Percentiles rank a stretch among this genome's conserved stretches.
These are phyloP conservation scores for Geotrichum ghanense DNA, from an alignment of 805 yeast genomes.

Conservation along the genomic window DNA sequence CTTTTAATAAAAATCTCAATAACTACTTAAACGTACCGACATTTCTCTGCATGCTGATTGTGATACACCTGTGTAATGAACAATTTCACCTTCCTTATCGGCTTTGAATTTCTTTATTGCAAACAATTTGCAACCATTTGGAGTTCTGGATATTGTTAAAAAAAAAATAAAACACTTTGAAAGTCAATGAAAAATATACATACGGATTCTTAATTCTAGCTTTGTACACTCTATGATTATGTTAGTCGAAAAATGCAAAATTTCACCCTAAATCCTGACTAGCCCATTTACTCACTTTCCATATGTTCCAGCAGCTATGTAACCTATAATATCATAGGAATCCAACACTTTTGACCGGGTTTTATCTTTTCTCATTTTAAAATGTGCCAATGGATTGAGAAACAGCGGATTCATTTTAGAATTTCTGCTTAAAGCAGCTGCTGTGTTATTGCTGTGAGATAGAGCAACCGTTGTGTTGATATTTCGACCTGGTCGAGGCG, in stretches of 20 bases:
- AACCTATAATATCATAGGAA: constrained; percentile 80
- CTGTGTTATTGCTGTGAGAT: constrained; percentile 22
- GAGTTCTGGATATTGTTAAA: constrained; percentile 10
- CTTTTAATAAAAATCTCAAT: neutral
- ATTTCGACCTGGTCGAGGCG: neutral
- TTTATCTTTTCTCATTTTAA: constrained; percentile 52
- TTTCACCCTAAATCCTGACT: neutral
- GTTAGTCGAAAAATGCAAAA: neutral
- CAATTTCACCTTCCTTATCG: constrained; percentile 80
- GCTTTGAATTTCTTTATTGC: constrained; percentile 95
- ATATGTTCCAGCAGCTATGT: constrained; percentile 97
- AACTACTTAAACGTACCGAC: constrained; percentile 32
- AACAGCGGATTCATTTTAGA: constrained; percentile 13
- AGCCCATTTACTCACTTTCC: constrained; percentile 33
- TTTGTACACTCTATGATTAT: constrained; percentile 56
- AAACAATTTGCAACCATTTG: constrained; percentile 28
- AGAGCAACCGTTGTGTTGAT: constrained; percentile 14
- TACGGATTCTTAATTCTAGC: constrained; percentile 43
- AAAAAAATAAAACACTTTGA: constrained; percentile 2
- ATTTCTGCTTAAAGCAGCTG: constrained; percentile 15
- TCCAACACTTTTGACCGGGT: constrained; percentile 64
- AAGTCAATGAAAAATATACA: too few species aligned
- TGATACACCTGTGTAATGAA: constrained; percentile 88
- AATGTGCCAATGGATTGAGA: constrained; percentile 31
- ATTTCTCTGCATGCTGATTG: constrained; percentile 95